Conservation (phyloP, 2,329 filamentous ascomycete species). For the Nothopassalora personata region DNA sequence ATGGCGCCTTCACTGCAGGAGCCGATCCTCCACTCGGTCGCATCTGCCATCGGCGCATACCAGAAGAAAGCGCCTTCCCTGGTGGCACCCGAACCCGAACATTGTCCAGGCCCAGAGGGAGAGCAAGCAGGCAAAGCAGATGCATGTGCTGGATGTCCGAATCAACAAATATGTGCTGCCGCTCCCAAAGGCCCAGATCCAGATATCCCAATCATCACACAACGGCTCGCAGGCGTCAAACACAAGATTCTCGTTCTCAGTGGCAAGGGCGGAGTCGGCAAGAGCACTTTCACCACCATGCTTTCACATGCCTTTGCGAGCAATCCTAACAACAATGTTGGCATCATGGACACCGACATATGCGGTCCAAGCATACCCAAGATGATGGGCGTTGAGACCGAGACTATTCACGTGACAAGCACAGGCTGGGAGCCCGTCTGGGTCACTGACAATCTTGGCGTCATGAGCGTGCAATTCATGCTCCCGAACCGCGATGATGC, state of each 20-base stretch:
- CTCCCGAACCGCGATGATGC: slow-evolving; percentile 88
- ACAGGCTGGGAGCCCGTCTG: slow-evolving; percentile 93
- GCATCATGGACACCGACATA: slow-evolving; percentile 97
- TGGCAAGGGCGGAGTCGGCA: slow-evolving; percentile 94
- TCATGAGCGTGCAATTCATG: slow-evolving; percentile 99
- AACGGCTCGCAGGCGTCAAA: slow-evolving; percentile 71
- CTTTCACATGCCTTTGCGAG: slow-evolving; percentile 84
- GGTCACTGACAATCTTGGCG: slow-evolving; percentile 87
- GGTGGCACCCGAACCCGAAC: slow-evolving; percentile 63
- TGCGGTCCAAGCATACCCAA: slow-evolving; percentile 95
- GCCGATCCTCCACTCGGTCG: slow-evolving; percentile 45
- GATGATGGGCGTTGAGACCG: slow-evolving; percentile 95
- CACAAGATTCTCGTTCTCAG: slow-evolving; percentile 92
- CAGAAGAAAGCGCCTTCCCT: slow-evolving; percentile 64
- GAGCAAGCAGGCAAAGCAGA: slow-evolving; percentile 62
- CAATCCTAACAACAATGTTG: slow-evolving; percentile 72
- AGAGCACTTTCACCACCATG: slow-evolving; percentile 86
- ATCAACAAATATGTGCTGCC: slow-evolving; percentile 90
- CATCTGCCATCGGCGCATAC: slow-evolving; percentile 64
- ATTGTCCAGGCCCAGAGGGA: slow-evolving; percentile 88
- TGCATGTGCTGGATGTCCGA: slow-evolving; percentile 90
- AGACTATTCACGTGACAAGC: slow-evolving; percentile 86
- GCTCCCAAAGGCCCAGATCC: slow-evolving; percentile 93
- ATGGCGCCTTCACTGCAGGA: slow-evolving; percentile 83
- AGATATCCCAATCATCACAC: slow-evolving; percentile 82